phyloP scores from a whole-genome alignment of 495 filamentous ascomycete genomes.

The Penicillium cosmopolitanum region DNA sequence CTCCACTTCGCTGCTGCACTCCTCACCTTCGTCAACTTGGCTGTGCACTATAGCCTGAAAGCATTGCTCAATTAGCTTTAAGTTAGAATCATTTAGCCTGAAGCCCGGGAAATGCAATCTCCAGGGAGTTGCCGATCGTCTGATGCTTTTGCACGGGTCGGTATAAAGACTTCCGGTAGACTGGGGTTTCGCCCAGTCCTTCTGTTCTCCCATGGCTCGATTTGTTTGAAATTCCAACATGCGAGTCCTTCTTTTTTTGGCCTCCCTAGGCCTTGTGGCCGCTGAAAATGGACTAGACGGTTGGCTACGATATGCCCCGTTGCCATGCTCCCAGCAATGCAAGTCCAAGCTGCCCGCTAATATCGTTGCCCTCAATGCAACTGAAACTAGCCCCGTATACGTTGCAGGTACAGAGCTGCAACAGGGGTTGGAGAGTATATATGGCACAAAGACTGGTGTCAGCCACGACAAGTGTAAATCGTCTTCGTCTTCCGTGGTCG shows the following conservation, averaged over 20 bases:
- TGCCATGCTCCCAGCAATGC: conserved; percentile 45
- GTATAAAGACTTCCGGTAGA: conserved; percentile 10
- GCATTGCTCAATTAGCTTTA: not conserved
- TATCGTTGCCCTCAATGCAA: conserved; percentile 59
- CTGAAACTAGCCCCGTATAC: conserved; percentile 56
- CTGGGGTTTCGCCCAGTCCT: not conserved
- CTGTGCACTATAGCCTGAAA: conserved; percentile 20
- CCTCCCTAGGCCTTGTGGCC: conserved; percentile 16
- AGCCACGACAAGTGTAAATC: conserved; percentile 27
- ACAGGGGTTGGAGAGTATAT: conserved; percentile 57
- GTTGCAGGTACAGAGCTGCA: conserved; percentile 63
- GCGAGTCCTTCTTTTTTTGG: conserved; percentile 18
- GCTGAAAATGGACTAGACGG: conserved; percentile 60
- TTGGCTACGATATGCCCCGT: conserved; percentile 67
- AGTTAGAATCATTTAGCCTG: conserved; percentile 20
- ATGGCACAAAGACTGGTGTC: conserved; percentile 48
- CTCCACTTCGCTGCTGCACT: conserved; percentile 8
- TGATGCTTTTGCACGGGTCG: not conserved
- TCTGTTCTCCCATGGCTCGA: not conserved
- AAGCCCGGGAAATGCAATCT: conserved; percentile 13
- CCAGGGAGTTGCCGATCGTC: conserved; percentile 7
- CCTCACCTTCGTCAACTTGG: conserved; percentile 6
- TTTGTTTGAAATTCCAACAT: conserved; percentile 4
- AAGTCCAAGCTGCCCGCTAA: conserved; percentile 44
- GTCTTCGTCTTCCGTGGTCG: conserved; percentile 46